Evolutionary conservation across 2,329 filamentous ascomycete genomes (phyloP), one percentile per base, ranked within the genome.

Genomic region (Zymoseptoria pseudotritici): DNA sequence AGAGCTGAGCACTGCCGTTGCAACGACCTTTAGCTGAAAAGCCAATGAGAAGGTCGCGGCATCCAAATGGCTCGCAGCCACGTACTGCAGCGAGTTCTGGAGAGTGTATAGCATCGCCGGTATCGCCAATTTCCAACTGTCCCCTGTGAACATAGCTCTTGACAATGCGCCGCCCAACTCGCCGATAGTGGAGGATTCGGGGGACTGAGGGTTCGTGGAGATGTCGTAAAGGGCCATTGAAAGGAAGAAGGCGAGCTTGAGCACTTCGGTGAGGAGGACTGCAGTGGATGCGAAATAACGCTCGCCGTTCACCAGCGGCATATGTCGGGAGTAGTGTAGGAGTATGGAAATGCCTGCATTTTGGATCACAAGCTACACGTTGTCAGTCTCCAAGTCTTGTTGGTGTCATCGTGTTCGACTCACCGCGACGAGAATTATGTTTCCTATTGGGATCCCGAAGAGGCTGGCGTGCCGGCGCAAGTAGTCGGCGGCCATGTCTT

Each of bases 241-340:
- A 50, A 97, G 79, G 67, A 90, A 95, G 58, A 97, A 85, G 46
- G 86, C 84, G 36, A 97, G 83, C 76, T 97, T 97, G 69, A 97
- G 83, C 53, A 96, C 83, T 76, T 99, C 94, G 74, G 92, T 94
- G 64, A 97, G 81, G 73, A 97, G 90, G 58, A 99, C 90, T 51
- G 93, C 92, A 9, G 94, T 97, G 50, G 92, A 97, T 49, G 93
- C 87, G 68, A 94, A 90, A 76, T 97, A 97, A 72, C 92, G 87
- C 71, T 92, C 90, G 66, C 91, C 90, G 72, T 87, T 86, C 9
- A 83, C 80, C 9, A 86, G 82, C n/a, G 91, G 89, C 92, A 97
- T 97, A 62, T 95, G 86, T 65, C 92, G 86, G 29, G 92, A 96
- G 75, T 97, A 96, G 78, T 97, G 93, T 82, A 96, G 89, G 58